Evolutionary conservation across 371 early-diverging fungal genomes (phyloP).

Genomic region (Rhizopus arrhizus): DNA sequence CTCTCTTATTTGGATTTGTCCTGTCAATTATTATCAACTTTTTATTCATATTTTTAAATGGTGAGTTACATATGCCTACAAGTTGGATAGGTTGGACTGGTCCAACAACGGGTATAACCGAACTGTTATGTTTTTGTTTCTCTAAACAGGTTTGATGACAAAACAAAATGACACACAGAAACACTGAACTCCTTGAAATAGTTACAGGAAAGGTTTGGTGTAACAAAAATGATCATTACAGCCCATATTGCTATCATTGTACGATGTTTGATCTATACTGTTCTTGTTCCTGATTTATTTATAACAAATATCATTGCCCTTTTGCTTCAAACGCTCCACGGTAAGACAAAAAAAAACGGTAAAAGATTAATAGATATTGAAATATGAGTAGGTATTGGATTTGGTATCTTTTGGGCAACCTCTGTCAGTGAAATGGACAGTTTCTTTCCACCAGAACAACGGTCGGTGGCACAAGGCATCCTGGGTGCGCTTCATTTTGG

Average conservation of each 20-base stretch:
- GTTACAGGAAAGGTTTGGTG: constrained; percentile 46
- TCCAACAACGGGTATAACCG: constrained; percentile 34
- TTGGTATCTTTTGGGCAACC: constrained; percentile 43
- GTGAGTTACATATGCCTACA: constrained; percentile 43
- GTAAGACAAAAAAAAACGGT: constrained; percentile 13
- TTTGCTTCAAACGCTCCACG: constrained; percentile 44
- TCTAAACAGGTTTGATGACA: constrained; percentile 36
- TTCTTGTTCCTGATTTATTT: constrained; percentile 36
- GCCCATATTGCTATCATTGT: constrained; percentile 46
- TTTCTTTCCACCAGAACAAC: constrained; percentile 37
- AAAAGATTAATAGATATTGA: neutral
- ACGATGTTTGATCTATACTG: constrained; percentile 40
- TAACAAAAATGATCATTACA: constrained; percentile 41
- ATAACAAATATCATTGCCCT: constrained; percentile 41
- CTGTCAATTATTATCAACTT: constrained; percentile 48
- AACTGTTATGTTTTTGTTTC: constrained; percentile 30
- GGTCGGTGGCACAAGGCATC: constrained; percentile 38
- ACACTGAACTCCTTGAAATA: constrained; percentile 10
- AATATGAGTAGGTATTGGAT: constrained; percentile 19
- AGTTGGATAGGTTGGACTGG: constrained; percentile 51
- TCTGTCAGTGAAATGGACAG: constrained; percentile 37
- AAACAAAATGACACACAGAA: too few species aligned
- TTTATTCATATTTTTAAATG: constrained; percentile 40
- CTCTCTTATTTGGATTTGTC: constrained; percentile 41
- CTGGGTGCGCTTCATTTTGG: constrained; percentile 36